Evolutionary conservation across 306 rosid species (phyloP).

Genomic region (Lagenaria siceraria): DNA sequence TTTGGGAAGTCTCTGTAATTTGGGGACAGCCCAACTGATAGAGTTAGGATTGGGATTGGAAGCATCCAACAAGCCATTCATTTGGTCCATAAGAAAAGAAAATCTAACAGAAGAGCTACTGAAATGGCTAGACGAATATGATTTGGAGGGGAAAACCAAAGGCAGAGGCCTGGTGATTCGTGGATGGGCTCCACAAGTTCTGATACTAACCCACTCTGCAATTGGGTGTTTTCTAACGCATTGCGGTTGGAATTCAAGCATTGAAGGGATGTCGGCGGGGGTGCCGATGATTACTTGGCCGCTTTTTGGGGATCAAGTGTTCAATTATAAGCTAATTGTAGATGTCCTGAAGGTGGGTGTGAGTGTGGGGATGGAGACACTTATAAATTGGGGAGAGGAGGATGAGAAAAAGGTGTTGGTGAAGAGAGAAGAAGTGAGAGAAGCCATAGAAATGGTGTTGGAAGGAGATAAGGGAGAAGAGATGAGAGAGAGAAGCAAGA

Average conservation of each 20-base stretch:
- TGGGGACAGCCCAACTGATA: constrained; percentile 3
- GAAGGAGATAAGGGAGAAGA: constrained; percentile 23
- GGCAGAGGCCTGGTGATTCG: constrained; percentile 9
- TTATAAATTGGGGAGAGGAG: constrained; percentile 22
- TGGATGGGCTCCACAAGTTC: constrained; percentile 25
- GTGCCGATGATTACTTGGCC: constrained; percentile 63
- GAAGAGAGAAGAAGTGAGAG: constrained; percentile 25
- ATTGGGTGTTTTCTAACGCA: constrained; percentile 57
- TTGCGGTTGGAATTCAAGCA: constrained; percentile 64
- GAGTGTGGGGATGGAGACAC: constrained; percentile 31
- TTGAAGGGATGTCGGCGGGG: constrained; percentile 39
- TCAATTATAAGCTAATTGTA: constrained; percentile 31
- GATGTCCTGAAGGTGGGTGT: constrained; percentile 28
- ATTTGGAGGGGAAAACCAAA: constrained; percentile 8
- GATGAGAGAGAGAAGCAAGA: constrained; percentile 25
- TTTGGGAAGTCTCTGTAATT: constrained; percentile 24
- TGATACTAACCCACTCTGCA: constrained; percentile 21
- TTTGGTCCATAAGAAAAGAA: constrained; percentile 14
- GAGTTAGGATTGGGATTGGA: constrained; percentile 26
- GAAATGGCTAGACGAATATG: constrained; percentile 4
- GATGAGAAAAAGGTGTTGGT: constrained; percentile 26
- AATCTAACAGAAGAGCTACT: constrained; percentile 13
- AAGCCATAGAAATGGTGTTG: constrained; percentile 28
- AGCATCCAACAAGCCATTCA: constrained; percentile 19
- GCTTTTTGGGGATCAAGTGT: constrained; percentile 38